Percentiles rank a stretch among this genome's conserved stretches.
Conservation (phyloP, 306 rosid species). For the Senna tora region DNA sequence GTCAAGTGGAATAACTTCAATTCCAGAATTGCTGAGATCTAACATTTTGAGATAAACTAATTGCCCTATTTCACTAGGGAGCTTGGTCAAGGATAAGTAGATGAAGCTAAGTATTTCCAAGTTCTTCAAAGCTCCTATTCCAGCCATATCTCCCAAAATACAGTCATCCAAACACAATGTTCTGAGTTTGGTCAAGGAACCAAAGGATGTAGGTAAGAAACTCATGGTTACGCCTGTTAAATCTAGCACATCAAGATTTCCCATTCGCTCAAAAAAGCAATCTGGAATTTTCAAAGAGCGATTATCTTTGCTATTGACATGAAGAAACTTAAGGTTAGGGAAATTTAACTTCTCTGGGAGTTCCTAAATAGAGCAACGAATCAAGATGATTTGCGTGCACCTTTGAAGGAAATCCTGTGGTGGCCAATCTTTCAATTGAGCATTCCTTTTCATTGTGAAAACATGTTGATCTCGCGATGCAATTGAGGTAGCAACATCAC, state of each 20-base stretch:
- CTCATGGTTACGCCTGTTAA: neutral
- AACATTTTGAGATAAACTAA: neutral
- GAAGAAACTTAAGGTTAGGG: neutral
- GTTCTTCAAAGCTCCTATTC: neutral
- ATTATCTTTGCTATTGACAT: fast-evolving
- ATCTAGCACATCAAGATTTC: neutral
- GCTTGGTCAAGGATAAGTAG: neutral
- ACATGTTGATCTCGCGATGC: neutral
- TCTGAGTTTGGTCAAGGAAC: neutral
- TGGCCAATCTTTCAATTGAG: neutral
- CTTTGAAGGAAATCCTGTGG: neutral
- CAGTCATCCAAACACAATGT: neutral
- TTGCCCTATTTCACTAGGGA: neutral
- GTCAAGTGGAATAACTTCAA: neutral
- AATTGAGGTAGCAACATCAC: neutral
- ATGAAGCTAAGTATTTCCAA: neutral
- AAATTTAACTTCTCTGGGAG: slow-evolving; percentile 2
- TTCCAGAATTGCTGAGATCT: neutral
- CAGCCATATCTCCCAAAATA: neutral
- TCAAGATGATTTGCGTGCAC: neutral
- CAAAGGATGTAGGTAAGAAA: neutral
- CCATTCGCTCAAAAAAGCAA: slow-evolving; percentile 3
- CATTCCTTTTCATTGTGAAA: neutral
- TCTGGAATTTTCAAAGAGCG: neutral
- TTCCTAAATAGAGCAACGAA: fast-evolving